Conservation (phyloP, 2,329 filamentous ascomycete species). For the Lachnellula hyalina region DNA sequence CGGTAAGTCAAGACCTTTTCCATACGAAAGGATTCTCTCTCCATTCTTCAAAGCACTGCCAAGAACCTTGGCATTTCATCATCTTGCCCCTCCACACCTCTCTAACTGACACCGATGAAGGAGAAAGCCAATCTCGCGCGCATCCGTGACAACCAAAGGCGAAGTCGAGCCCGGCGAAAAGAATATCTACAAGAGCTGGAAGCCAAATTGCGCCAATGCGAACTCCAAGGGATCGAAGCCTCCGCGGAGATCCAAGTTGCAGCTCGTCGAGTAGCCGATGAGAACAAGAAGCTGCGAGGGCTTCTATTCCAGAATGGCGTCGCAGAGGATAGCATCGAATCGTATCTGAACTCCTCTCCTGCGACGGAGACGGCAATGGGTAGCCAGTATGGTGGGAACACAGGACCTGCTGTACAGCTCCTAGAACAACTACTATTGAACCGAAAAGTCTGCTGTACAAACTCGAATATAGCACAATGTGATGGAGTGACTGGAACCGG, state of each 20-base stretch:
- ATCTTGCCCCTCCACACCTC: background rate
- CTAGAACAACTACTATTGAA: conserved; percentile 26
- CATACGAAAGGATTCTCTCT: background rate
- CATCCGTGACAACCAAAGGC: conserved; percentile 71
- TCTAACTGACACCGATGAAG: conserved; percentile 4
- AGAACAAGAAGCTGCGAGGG: conserved; percentile 59
- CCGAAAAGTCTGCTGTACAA: conserved; percentile 19
- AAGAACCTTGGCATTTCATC: background rate
- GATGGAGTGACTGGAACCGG: background rate
- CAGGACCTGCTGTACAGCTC: conserved; percentile 19
- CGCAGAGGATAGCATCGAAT: conserved; percentile 46
- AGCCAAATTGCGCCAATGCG: conserved; percentile 55
- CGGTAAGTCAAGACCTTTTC: background rate
- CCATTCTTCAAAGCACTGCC: background rate
- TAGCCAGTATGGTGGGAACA: conserved; percentile 6
- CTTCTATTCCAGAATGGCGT: conserved; percentile 56
- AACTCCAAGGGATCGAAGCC: conserved; percentile 61
- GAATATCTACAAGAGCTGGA: conserved; percentile 70
- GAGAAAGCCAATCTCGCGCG: conserved; percentile 42
- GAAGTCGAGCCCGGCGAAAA: conserved; percentile 68
- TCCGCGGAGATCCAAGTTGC: conserved; percentile 68
- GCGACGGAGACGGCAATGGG: conserved; percentile 5
- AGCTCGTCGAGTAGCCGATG: conserved; percentile 61
- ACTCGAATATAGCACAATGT: conserved; percentile 7
- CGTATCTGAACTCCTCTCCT: conserved; percentile 18